phyloP scores from a whole-genome alignment of 179 eudicot genomes.

The Patellifolia procumbens region DNA sequence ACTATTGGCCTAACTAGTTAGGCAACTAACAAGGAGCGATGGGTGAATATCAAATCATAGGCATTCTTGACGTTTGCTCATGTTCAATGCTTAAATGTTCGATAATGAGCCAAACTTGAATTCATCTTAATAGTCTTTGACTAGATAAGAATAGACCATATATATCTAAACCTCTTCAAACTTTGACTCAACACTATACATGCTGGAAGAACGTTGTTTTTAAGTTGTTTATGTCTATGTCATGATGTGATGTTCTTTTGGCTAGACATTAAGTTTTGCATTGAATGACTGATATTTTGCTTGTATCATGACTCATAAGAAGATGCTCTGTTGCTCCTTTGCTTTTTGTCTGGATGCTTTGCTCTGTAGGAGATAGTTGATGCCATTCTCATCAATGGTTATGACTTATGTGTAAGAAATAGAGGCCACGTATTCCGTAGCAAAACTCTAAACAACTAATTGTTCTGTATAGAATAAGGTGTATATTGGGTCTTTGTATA shows the following conservation, averaged over 20 bases:
- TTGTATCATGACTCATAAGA: neutral
- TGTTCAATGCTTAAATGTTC: no score
- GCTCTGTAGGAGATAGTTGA: constrained; percentile 9
- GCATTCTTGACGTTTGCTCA: no score
- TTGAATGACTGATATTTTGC: constrained; percentile 22
- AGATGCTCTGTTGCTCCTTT: constrained; percentile 32
- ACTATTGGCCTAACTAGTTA: no score
- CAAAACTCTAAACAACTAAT: no score
- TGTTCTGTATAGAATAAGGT: no score
- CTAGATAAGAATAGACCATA: neutral
- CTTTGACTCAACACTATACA: neutral
- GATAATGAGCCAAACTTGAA: no score
- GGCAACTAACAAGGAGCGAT: no score
- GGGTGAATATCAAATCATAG: no score
- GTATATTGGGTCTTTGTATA: no score
- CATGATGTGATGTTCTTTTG: constrained; percentile 36
- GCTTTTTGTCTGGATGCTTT: constrained; percentile 23
- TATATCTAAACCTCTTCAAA: neutral
- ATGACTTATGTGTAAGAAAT: no score
- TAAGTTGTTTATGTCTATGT: constrained; percentile 8
- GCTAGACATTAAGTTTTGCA: constrained; percentile 26
- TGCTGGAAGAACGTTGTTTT: neutral
- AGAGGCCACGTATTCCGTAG: no score
- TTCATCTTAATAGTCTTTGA: neutral
- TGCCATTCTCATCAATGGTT: constrained; percentile 18